These are phyloP conservation scores for Ceratocystis cubensis DNA, from an alignment of 2,329 filamentous ascomycete genomes.

Conservation along the genomic window DNA sequence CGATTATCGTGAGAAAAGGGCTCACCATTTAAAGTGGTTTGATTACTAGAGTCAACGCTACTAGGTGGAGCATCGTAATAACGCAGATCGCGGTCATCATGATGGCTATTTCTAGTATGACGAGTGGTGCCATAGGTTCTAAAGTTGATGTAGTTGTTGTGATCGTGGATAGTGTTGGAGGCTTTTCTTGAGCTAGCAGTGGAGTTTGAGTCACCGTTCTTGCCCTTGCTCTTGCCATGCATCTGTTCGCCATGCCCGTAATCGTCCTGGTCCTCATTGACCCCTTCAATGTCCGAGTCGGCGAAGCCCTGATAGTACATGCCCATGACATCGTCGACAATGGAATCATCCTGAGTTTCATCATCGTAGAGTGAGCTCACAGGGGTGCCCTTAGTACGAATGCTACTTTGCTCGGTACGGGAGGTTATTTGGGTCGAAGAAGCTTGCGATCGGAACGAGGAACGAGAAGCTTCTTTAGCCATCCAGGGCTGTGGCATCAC, in stretches of 20 bases:
- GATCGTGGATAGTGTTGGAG: constrained; percentile 6
- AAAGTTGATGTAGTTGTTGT: constrained; percentile 3
- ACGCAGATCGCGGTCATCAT: not conserved
- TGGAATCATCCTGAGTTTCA: constrained; percentile 42
- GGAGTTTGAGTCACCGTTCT: not conserved
- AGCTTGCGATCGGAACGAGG: constrained; percentile 44
- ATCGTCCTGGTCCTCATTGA: constrained; percentile 25
- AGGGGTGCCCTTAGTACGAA: constrained; percentile 67
- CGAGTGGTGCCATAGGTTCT: not conserved
- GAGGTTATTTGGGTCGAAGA: constrained; percentile 46
- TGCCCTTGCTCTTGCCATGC: not conserved
- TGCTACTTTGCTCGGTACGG: constrained; percentile 73
- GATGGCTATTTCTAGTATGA: not conserved
- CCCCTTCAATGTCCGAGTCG: constrained; percentile 29
- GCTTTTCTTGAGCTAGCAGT: not conserved
- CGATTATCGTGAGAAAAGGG: not conserved
- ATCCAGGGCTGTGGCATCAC: constrained; percentile 33
- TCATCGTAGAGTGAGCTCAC: constrained; percentile 46
- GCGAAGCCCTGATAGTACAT: constrained; percentile 54
- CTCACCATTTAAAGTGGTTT: not conserved
- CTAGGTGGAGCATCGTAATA: not conserved
- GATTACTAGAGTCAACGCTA: too few species aligned
- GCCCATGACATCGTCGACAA: constrained; percentile 56
- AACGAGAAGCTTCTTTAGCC: constrained; percentile 40
- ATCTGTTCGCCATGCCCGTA: constrained; percentile 5